Evolutionary conservation across 2,329 filamentous ascomycete genomes (phyloP), one percentile per base, ranked within the genome.

Genomic region (Parafenestella ontariensis): DNA sequence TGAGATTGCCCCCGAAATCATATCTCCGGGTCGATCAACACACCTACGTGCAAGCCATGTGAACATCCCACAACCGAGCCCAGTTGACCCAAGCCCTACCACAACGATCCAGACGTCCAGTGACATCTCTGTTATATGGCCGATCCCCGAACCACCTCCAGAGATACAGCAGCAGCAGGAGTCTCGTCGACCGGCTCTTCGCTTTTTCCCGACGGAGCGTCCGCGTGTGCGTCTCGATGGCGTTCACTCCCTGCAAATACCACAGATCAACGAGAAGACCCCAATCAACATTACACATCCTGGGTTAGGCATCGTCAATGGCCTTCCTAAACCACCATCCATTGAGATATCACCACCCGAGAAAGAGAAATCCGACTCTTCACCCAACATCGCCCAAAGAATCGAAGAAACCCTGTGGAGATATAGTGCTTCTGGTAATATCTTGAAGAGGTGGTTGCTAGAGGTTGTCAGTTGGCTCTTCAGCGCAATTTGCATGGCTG

Each of bases 381-480:
- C 24, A 0, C 11, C 53, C 0, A 69, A 71, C 33, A 49, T 72
- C 15, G 65, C 68, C 0, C 52, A 72, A n/a, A 44, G 65, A 0
- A 68, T 72, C 0, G 69, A 72, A 23, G 18, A 67, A 9, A 42
- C 10, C 1, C 17, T 72, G 0, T 70, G 51, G 46, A 15, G 23
- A 7, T 71, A 65, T 20, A 72, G 17, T 31, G 2, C 17, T 0
- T 68, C 65, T 0, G 56, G 60, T 0, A 70, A 64, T 9, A 33
- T 69, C 1, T 1, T 68, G 0, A 63, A 72, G 7, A 29, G 65
- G 21, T 72, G 68, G 69, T 8, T 72, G 0, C 15, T 71, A 0
- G 69, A 71, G 13, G 46, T 71, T 0, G 21, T 70, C 21, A 69
- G 69, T 9, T 72, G 68, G 69, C 1, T 54, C 0, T 42, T 72